phyloP scores from a whole-genome alignment of 805 yeast species.

The Myxozyma neotropica region DNA sequence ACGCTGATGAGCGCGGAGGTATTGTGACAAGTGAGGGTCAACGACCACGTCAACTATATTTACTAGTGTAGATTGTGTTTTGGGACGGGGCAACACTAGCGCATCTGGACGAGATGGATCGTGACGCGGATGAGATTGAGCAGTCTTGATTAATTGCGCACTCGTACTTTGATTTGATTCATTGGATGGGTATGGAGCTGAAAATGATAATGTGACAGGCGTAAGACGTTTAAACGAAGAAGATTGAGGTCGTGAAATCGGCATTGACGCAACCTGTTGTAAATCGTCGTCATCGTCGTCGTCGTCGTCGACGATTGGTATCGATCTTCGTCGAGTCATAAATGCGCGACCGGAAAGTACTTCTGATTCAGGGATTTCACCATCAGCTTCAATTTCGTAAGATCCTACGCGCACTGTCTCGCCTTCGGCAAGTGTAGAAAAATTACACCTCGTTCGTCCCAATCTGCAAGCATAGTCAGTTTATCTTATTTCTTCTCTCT shows the following conservation, averaged over 20 bases:
- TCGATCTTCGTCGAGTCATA: not conserved
- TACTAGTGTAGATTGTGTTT: constrained; percentile 25
- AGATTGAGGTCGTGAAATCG: not conserved
- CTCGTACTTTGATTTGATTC: not conserved
- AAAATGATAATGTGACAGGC: constrained; percentile 1
- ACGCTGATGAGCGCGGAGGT: constrained; percentile 79
- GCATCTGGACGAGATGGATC: constrained; percentile 39
- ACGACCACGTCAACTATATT: constrained; percentile 41
- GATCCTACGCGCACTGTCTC: constrained; percentile 55
- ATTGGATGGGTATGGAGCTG: constrained; percentile 9
- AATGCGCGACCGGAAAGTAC: constrained; percentile 16
- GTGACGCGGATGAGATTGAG: constrained; percentile 16
- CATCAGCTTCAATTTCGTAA: constrained; percentile 52
- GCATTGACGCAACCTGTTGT: not conserved
- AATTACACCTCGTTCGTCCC: constrained; percentile 6
- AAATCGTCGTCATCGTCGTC: not conserved
- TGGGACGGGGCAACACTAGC: constrained; percentile 38
- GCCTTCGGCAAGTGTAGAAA: constrained; percentile 41
- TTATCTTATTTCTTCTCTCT: not conserved
- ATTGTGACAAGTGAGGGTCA: constrained; percentile 43
- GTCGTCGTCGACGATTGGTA: constrained; percentile 4
- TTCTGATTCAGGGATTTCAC: constrained; percentile 6
- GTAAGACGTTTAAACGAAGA: not conserved
- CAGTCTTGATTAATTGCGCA: not conserved
- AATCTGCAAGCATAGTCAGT: constrained; percentile 2